These are phyloP conservation scores for Drosera spatulata DNA, from an alignment of 179 eudicot species.

Conservation along the genomic window DNA sequence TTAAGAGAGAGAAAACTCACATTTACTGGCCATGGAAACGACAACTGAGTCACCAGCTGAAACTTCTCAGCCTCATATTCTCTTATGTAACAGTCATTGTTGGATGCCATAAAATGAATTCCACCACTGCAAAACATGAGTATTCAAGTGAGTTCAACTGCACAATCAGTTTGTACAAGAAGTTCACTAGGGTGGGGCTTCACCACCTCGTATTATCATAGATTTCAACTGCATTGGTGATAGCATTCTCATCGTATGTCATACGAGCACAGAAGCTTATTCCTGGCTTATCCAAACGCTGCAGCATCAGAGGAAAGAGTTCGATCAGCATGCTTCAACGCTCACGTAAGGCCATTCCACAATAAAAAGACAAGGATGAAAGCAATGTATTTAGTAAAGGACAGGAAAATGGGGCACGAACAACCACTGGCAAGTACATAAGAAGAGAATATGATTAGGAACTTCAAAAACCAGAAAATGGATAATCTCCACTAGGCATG, in stretches of 20 bases:
- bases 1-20: constrained; percentile 26
- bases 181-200: neutral
- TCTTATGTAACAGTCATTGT: constrained; percentile 74
- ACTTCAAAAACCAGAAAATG: too few species aligned
- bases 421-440: too few species aligned
- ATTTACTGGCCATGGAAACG: constrained; percentile 87
- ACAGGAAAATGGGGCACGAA: too few species aligned
- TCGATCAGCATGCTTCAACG: neutral
- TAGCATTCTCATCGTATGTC: constrained; percentile 80
- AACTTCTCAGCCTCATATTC: constrained; percentile 72
- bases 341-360: neutral
- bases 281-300: constrained; percentile 68
- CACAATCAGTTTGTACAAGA: neutral
- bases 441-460: too few species aligned
- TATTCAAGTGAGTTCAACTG: constrained; percentile 1
- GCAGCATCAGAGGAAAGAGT: constrained; percentile 11
- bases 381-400: neutral
- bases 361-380: neutral
- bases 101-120: constrained; percentile 66
- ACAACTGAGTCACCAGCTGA: constrained; percentile 58
- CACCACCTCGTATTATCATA: constrained; percentile 52
- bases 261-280: constrained; percentile 71
- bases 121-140: constrained; percentile 45
- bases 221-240: constrained; percentile 88
- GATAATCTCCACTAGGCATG: too few species aligned